Evolutionary conservation across 805 yeast genomes (phyloP), one percentile per base, ranked within the genome.

Genomic region (Diddensiella caesifluorescens): DNA sequence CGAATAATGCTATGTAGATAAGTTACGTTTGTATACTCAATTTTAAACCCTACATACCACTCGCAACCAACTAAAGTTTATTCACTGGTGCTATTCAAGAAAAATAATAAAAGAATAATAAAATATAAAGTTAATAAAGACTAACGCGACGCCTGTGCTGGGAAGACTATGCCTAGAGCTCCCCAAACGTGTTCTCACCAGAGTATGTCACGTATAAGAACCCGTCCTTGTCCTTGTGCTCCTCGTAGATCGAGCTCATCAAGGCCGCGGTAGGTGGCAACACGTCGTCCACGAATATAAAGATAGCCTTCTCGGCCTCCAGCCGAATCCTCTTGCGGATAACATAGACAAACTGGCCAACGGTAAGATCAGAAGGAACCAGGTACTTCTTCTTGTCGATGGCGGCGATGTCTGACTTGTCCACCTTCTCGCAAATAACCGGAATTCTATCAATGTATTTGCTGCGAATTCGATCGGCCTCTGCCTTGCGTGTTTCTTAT

Each of bases 181-280:
- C 65, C 44, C 98, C 98, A 69, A 92, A 92, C 4, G 98, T 92
- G 68, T 92, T 92, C 67, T 92, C 98, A 37, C 98, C 97, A 4
- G 96, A 85, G 69, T 90, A 90, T 50, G 95, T 77, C 51, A 92
- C 90, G 67, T 92, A 92, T 59, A 92, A 77, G 66, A 92, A 92
- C 27, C 98, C 98, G 63, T 92, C 98, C 60, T 90, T 90, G 61
- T 92, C 98, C 68, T 88, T 88, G 67, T 92, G 95, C 64, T 92
- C 97, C 57, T 89, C 95, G 61, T 92, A 92, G 50, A 92, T 83
- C 19, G 92, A 76, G 55, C 95, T 83, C 92, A 92, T 87, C 53
- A 92, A 75, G 13, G 97, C 95, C 16, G 97, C 97, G 2, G 98
- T 92, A 35, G 97, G 97, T 7, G 98, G 98, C 54, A 92, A 74